Percentiles rank a stretch among this genome's conserved stretches.
These are phyloP conservation scores for Didymella segeticola DNA, from an alignment of 2,329 filamentous ascomycete genomes.

Conservation along the genomic window DNA sequence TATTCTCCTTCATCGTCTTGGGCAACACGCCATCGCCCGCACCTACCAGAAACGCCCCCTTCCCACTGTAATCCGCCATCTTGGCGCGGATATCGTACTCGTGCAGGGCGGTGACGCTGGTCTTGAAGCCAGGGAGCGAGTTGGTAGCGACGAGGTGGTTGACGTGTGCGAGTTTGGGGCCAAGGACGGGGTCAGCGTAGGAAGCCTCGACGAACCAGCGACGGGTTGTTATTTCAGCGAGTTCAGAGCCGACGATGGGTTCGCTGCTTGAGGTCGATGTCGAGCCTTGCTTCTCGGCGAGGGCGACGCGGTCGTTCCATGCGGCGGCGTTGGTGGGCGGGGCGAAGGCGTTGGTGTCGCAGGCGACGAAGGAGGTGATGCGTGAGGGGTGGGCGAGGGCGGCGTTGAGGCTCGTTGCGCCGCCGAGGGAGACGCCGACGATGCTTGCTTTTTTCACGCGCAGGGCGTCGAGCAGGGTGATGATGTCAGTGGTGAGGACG, in stretches of 20 bases:
- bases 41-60: conserved; percentile 74
- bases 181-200: conserved; percentile 60
- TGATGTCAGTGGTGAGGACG: conserved; percentile 71
- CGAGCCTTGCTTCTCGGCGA: conserved; percentile 66
- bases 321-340: conserved; percentile 77
- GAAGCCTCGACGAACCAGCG: conserved; percentile 73
- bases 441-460: conserved; percentile 71
- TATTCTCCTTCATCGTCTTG: conserved; percentile 77
- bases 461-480: conserved; percentile 70
- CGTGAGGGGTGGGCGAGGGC: conserved; percentile 70
- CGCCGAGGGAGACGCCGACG: conserved; percentile 81
- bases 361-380: conserved; percentile 69
- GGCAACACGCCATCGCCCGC: conserved; percentile 77
- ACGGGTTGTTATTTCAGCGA: conserved; percentile 74
- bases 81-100: conserved; percentile 69
- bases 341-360: conserved; percentile 78
- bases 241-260: conserved; percentile 64
- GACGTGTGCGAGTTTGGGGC: conserved; percentile 64
- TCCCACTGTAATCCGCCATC: conserved; percentile 63
- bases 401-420: conserved; percentile 77
- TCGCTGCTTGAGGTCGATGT: conserved; percentile 50
- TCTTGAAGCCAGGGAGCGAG: conserved; percentile 71
- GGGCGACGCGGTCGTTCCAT: conserved; percentile 77
- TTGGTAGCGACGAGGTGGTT: conserved; percentile 74
- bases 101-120: conserved; percentile 73